Evolutionary conservation across 441 rosid genomes (phyloP).

Genomic region (Capsella rubella): DNA sequence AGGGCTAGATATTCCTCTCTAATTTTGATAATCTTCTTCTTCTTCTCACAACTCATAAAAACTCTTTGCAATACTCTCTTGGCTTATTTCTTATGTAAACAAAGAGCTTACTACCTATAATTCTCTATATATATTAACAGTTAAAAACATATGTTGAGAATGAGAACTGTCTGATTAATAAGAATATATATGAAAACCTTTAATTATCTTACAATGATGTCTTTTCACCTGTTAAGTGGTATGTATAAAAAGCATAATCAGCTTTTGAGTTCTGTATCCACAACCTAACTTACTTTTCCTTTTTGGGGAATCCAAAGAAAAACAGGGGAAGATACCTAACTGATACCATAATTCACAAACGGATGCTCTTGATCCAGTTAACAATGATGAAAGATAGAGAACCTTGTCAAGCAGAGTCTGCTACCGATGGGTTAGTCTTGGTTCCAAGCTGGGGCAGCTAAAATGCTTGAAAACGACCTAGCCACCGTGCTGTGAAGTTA

Average conservation of each 20-base stretch:
- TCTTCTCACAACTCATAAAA: constrained; percentile 11
- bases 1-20: constrained; percentile 87
- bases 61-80: constrained; percentile 5
- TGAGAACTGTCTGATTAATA: constrained; percentile 13
- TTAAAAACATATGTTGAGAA: constrained; percentile 8
- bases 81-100: not conserved
- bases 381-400: constrained; percentile 16
- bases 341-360: constrained; percentile 32
- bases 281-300: constrained; percentile 27
- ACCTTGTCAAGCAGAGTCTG: constrained; percentile 32
- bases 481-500: constrained; percentile 21
- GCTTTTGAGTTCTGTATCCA: constrained; percentile 37
- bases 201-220: constrained; percentile 36
- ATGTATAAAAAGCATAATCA: constrained; percentile 37
- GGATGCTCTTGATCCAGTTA: constrained; percentile 32
- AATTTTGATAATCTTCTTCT: constrained; percentile 31
- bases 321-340: constrained; percentile 11
- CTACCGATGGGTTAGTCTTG: constrained; percentile 20
- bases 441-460: constrained; percentile 27
- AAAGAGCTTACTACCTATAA: constrained; percentile 5
- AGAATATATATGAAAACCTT: constrained; percentile 3
- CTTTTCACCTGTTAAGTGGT: constrained; percentile 25
- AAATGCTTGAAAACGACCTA: constrained; percentile 18
- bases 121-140: constrained; percentile 3
- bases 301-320: constrained; percentile 25